These are phyloP conservation scores for Austroboletus festivus DNA, from an alignment of 768 basidiomycete species.

Conservation along the genomic window DNA sequence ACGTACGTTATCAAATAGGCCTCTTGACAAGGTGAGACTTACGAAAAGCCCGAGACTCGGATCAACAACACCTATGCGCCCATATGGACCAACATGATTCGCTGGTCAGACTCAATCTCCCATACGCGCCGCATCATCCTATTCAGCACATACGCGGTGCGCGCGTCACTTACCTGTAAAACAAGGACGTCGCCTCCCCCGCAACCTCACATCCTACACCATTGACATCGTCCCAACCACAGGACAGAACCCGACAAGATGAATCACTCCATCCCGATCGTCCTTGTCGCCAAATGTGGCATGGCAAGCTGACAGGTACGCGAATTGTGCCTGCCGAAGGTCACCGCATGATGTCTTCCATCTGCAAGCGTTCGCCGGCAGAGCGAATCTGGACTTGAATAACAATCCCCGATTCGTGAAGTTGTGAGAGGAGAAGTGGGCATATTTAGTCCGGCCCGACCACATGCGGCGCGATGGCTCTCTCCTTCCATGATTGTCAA, in stretches of 20 bases:
- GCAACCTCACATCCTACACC: neutral
- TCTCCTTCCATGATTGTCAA: neutral
- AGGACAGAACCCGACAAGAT: neutral
- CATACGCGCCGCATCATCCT: neutral
- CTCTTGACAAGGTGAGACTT: too few relatives aligned
- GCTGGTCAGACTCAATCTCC: neutral
- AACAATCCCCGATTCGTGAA: neutral
- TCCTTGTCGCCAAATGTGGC: neutral
- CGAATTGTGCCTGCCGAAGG: neutral
- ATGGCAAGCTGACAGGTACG: neutral
- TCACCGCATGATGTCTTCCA: neutral
- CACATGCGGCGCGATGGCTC: neutral
- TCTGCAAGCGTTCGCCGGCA: neutral
- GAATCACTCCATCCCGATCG: neutral
- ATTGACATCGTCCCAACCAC: neutral
- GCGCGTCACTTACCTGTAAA: neutral
- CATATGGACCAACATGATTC: neutral
- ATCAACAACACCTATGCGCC: too few relatives aligned
- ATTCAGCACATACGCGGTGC: neutral
- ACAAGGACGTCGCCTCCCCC: neutral
- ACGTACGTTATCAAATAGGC: too few relatives aligned
- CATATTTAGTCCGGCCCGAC: neutral
- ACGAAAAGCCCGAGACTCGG: too few relatives aligned
- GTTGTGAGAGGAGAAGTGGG: neutral
- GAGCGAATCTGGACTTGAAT: neutral